These are phyloP conservation scores for Microdochium bolleyi DNA, from an alignment of 2,329 filamentous ascomycete species.

Conservation along the genomic window DNA sequence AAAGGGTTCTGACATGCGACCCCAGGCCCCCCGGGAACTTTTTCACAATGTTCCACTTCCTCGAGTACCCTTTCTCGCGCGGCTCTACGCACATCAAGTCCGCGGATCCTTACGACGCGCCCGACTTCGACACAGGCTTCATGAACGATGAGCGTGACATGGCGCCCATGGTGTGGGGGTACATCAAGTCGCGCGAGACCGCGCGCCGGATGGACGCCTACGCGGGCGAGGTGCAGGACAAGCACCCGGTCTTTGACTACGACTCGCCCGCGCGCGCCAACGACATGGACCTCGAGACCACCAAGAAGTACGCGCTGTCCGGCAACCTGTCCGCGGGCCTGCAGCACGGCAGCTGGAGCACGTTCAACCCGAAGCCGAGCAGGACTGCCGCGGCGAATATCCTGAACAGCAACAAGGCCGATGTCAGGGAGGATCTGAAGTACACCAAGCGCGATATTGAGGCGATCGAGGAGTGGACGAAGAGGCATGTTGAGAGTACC, in stretches of 20 bases:
- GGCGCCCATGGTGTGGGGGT: constrained; percentile 78
- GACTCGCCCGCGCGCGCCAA: constrained; percentile 61
- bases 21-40: constrained; percentile 71
- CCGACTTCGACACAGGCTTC: constrained; percentile 75
- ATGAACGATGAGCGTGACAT: constrained; percentile 83
- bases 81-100: constrained; percentile 63
- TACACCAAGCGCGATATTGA: constrained; percentile 58
- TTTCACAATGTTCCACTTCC: constrained; percentile 79
- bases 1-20: background rate
- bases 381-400: constrained; percentile 33
- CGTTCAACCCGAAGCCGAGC: constrained; percentile 46
- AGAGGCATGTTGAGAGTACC: constrained; percentile 68
- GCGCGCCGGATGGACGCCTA: constrained; percentile 72
- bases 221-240: constrained; percentile 61
- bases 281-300: constrained; percentile 69
- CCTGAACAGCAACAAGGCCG: constrained; percentile 58
- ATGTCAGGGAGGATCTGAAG: constrained; percentile 53
- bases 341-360: constrained; percentile 65
- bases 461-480: constrained; percentile 61
- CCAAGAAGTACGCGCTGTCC: constrained; percentile 66
- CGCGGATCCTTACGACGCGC: constrained; percentile 64
- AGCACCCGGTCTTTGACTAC: constrained; percentile 66
- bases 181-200: constrained; percentile 76
- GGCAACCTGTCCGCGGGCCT: constrained; percentile 66
- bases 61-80: constrained; percentile 70